Conservation (phyloP, 805 yeast species). For the Metschnikowia anglica region DNA sequence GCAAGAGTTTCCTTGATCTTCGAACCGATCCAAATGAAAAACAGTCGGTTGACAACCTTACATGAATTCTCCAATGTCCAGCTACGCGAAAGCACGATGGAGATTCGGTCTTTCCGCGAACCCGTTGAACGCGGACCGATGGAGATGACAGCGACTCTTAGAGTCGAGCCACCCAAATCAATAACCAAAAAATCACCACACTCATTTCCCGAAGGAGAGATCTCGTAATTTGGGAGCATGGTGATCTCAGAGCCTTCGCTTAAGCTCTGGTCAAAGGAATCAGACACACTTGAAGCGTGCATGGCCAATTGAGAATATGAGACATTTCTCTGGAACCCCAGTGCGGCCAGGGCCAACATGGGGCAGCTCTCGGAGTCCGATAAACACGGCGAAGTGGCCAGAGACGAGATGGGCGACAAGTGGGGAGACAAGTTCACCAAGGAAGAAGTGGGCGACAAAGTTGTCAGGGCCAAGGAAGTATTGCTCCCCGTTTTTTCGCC, state of each 20-base stretch:
- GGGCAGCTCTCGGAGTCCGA: conserved; percentile 3
- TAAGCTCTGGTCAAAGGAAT: conserved; percentile 33
- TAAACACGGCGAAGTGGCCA: conserved; percentile 8
- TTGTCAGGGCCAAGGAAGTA: conserved; percentile 14
- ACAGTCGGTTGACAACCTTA: conserved; percentile 37
- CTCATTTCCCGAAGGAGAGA: conserved; percentile 38
- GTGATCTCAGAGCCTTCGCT: conserved; percentile 27
- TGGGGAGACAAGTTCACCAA: neutral
- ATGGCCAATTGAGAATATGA: conserved; percentile 5
- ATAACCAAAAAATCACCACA: conserved; percentile 43
- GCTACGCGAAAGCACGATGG: conserved; percentile 30
- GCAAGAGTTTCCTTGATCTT: conserved; percentile 31
- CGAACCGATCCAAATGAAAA: conserved; percentile 41
- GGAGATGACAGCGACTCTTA: conserved; percentile 42
- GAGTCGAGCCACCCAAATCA: conserved; percentile 60
- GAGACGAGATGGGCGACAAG: conserved; percentile 6
- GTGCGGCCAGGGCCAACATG: conserved; percentile 11
- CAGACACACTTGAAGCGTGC: conserved; percentile 24
- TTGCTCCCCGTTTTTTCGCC: conserved; percentile 10
- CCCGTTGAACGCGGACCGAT: conserved; percentile 16
- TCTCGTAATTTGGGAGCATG: conserved; percentile 43
- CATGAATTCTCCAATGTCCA: conserved; percentile 40
- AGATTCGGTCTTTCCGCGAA: conserved; percentile 25
- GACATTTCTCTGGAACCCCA: conserved; percentile 8
- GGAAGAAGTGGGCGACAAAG: conserved; percentile 9